Base-by-base conservation (phyloP, 164 flowering plant species). In the Cinnamomum chago region DNA sequence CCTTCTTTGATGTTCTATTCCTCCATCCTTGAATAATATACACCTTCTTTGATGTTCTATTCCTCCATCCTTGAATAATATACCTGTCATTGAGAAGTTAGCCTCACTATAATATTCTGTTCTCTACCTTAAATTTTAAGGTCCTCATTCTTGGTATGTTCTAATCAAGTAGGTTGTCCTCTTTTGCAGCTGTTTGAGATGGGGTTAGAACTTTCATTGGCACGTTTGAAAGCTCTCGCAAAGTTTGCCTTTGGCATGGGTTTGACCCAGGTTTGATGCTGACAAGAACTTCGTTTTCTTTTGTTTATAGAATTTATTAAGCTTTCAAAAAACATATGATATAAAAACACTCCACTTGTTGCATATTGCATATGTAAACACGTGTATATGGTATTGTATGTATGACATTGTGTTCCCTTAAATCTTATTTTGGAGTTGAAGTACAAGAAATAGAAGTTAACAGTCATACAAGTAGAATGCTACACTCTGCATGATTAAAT, bases 191-290 rank as follows among this genome's bases (percentile, higher is more conserved):
- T 95, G 58, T 95, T 95, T 83, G 99, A 95, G 90, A 95, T 95
- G 99, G 99, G 99, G 67, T 84, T 95, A 73, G 99, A 95, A 90
- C 98, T 95, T 78, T 95, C 99, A 73, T 79, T 95, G 81, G 95
- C 95, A 73, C 94, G 99, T 22, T 79, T 95, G 65, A 90, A 89
- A 80, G 97, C 99, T 77, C 97, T 95, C 80, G 98, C 99, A 55
- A 95, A 90, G 81, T 95, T 87, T 87, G 98, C 99, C 23, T 95
- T 95, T 83, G 99, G 98, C 81, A 83, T 95, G 90, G 99, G 99
- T 60, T 83, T 95, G 77, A 86, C 95, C 76, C 98, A 95, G 97
- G 99, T 95, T 79, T 51, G 75, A 35, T 75, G 27, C 62, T 76
- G 14, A 50, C 17, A 74, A 65, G 70, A 64, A 35, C 27, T 65